Percentiles rank a stretch among this genome's conserved stretches.
phyloP scores from a whole-genome alignment of 2,329 filamentous ascomycete species.

The Alternaria arborescens region DNA sequence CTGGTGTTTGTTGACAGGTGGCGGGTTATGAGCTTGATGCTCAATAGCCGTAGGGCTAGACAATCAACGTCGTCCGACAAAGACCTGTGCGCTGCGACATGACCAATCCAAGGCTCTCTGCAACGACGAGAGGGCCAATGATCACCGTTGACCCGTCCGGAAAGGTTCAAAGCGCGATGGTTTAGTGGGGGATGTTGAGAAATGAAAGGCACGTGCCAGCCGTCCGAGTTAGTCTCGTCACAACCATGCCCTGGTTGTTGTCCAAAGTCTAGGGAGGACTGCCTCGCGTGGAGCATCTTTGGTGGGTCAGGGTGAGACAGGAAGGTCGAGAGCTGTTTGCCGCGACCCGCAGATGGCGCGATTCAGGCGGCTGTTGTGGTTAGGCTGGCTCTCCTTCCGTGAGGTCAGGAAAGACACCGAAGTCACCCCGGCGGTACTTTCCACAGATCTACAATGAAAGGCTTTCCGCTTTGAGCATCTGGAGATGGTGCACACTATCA shows the following conservation, averaged over 20 bases:
- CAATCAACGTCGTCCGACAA: conserved; percentile 18
- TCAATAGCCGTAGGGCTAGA: conserved; percentile 24
- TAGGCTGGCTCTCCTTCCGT: conserved; percentile 3
- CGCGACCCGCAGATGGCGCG: conserved; percentile 19
- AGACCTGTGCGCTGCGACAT: conserved; percentile 37
- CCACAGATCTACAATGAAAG: background rate
- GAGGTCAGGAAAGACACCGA: conserved; percentile 1
- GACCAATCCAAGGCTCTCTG: conserved; percentile 29
- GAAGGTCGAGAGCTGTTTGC: conserved; percentile 16
- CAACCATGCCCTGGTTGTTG: background rate
- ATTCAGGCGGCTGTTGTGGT: conserved; percentile 14
- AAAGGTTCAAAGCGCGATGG: conserved; percentile 5
- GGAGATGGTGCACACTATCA: conserved; percentile 2
- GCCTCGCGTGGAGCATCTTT: conserved; percentile 9
- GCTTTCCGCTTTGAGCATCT: conserved; percentile 2
- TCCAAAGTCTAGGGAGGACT: conserved; percentile 12
- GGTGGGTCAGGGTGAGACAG: conserved; percentile 13
- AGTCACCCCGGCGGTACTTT: conserved; percentile 6
- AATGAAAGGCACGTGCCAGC: conserved; percentile 6
- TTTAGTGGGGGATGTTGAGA: conserved; percentile 12
- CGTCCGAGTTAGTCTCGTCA: background rate
- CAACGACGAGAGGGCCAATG: conserved; percentile 14
- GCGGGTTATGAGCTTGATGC: conserved; percentile 19
- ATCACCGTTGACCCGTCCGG: conserved; percentile 16
- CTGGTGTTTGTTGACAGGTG: conserved; percentile 7